Conservation (phyloP, 306 rosid species). For the Spatholobus suberectus region DNA sequence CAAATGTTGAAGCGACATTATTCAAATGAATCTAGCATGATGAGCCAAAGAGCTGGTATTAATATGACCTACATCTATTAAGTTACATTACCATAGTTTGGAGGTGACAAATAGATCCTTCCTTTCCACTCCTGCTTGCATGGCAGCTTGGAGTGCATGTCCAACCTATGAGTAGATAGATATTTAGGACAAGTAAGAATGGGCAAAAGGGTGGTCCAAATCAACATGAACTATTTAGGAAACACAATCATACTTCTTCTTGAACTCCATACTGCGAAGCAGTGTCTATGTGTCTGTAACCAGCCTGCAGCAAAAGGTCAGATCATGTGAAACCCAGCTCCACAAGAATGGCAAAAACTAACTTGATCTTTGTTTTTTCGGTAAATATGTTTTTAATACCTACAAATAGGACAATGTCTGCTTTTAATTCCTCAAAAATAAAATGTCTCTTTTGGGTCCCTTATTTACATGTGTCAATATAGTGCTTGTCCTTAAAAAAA, state of each 20-base stretch:
- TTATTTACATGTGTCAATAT: too few relatives aligned
- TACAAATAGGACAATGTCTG: background rate
- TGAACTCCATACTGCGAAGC: conserved; percentile 63
- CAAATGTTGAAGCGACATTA: conserved; percentile 7
- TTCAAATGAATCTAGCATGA: conserved; percentile 20
- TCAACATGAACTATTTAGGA: background rate
- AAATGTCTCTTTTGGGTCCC: background rate
- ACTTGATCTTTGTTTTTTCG: background rate
- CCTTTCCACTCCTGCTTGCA: conserved; percentile 63
- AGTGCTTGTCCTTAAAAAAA: too few relatives aligned
- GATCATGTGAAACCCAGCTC: background rate
- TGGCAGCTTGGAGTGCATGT: conserved; percentile 59
- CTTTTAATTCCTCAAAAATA: background rate
- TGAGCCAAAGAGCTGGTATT: background rate
- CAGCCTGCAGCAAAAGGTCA: conserved; percentile 45
- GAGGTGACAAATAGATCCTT: conserved; percentile 62
- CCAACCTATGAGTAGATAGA: conserved; percentile 54
- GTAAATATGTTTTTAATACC: background rate
- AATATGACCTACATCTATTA: background rate
- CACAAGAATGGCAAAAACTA: background rate
- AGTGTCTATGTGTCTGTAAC: conserved; percentile 68
- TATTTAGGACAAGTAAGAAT: background rate
- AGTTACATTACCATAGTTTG: conserved; percentile 55
- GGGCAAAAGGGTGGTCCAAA: background rate
- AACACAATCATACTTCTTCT: conserved; percentile 49